Evolutionary conservation across 2,329 filamentous ascomycete genomes (phyloP).

Genomic region (Gnomoniopsis smithogilvyi): DNA sequence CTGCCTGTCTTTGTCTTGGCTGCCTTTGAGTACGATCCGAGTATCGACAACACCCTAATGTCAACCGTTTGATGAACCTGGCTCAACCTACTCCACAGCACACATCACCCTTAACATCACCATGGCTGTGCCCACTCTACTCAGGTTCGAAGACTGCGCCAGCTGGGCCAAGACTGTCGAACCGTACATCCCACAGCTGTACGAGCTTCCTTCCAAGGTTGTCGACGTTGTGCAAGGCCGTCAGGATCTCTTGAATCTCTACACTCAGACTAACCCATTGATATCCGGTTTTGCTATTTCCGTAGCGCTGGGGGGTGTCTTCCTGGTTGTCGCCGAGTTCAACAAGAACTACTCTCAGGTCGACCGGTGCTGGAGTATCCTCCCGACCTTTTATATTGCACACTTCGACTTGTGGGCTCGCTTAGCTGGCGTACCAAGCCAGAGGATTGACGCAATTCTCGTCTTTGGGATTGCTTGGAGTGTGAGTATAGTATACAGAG

Average conservation of each 20-base stretch:
- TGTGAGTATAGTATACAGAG: slow-evolving; percentile 45
- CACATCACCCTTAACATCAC: not conserved
- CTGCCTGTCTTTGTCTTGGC: too few relatives aligned
- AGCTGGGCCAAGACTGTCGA: slow-evolving; percentile 72
- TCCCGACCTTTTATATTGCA: slow-evolving; percentile 81
- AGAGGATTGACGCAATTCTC: slow-evolving; percentile 69
- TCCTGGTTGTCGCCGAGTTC: slow-evolving; percentile 75
- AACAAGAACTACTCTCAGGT: slow-evolving; percentile 98
- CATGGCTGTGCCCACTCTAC: slow-evolving; percentile 73
- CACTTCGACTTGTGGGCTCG: slow-evolving; percentile 85
- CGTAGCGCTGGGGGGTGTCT: slow-evolving; percentile 65
- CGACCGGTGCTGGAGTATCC: slow-evolving; percentile 85
- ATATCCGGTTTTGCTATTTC: slow-evolving; percentile 72
- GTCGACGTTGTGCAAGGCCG: slow-evolving; percentile 57
- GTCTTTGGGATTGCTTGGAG: slow-evolving; percentile 75
- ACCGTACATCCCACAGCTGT: slow-evolving; percentile 70
- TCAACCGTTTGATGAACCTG: too few relatives aligned
- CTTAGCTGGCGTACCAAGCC: slow-evolving; percentile 65
- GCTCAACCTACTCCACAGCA: too few relatives aligned
- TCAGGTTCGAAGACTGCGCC: slow-evolving; percentile 69
- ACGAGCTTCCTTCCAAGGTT: slow-evolving; percentile 64
- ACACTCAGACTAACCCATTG: slow-evolving; percentile 82
- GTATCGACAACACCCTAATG: too few relatives aligned
- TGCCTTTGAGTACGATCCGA: too few relatives aligned
- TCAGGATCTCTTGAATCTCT: slow-evolving; percentile 66